Base-by-base conservation (phyloP, 1,139 yeast species). In the Suhomyces anneliseae region DNA sequence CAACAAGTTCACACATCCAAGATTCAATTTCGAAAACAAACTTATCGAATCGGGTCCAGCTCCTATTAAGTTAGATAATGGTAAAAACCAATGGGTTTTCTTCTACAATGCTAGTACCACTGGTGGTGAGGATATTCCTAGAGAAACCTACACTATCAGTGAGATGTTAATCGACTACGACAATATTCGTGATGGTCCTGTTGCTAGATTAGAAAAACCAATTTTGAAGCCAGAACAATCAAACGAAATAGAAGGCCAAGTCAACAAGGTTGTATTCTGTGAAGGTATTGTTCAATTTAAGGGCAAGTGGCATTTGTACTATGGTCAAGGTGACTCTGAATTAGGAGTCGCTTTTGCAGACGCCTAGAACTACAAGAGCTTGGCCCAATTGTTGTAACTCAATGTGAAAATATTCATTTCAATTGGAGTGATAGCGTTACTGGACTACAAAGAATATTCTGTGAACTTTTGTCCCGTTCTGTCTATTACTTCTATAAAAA, bases 91-190 rank as follows among this genome's bases (percentile, higher is more conserved):
- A 46, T 73, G 74, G 64, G 57, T 73, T 1, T 62, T 74, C 35
- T 60, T 74, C 50, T 74, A 74, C 57, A 74, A 74, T 52, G 65
- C 76, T 12, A 65, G 73, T 32, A 74, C 79, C 19, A 62, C 62
- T 11, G 79, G 79, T 1, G 71, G 71, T 2, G 62, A 60, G 7
- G 60, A 62, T 6, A 61, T 62, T 36, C 59, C 64, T 1, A 55
- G 56, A 32, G 72, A 64, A 40, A 65, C 77, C 4, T 74, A 74
- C 48, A 56, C 70, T 1, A 58, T 74, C 12, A 66, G 72, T 11
- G 75, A 74, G 54, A 73, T 74, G 78, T 62, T 74, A 38, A 59
- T 74, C 38, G 77, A 74, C 52, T 73, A 72, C 52, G 76, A 73
- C 54, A 52, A 70, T 40, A 59, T 74, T 34, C 46, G 56, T 2